Evolutionary conservation across 257 asterid genomes (phyloP).

Genomic region (Linaria vulgaris): DNA sequence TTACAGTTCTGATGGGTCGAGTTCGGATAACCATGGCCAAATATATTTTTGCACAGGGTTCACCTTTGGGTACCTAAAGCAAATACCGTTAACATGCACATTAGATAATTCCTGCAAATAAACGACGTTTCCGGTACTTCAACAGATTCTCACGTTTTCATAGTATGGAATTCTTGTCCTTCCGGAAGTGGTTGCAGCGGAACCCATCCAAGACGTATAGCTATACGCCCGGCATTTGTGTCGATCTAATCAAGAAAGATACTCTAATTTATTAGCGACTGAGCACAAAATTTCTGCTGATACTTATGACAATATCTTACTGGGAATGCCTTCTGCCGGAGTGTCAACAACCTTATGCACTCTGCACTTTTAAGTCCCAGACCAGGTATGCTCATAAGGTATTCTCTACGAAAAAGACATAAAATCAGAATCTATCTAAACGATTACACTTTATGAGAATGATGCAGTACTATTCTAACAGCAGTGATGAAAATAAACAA

Average conservation of each 20-base stretch:
- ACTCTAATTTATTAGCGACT: no score
- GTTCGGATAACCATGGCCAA: slow-evolving; percentile 51
- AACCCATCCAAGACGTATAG: slow-evolving; percentile 71
- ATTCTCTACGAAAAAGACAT: no score
- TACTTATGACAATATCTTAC: no score
- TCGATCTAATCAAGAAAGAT: slow-evolving; percentile 50
- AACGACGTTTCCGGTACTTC: neutral
- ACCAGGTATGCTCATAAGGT: no score
- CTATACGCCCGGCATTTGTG: slow-evolving; percentile 56
- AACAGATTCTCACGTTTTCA: slow-evolving; percentile 40
- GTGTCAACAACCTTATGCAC: no score
- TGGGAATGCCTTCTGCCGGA: no score
- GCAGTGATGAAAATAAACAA: neutral
- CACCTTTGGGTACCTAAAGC: slow-evolving; percentile 48
- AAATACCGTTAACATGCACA: neutral
- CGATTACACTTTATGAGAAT: neutral
- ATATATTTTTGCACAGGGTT: slow-evolving; percentile 51
- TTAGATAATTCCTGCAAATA: neutral
- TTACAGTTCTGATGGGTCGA: slow-evolving; percentile 29
- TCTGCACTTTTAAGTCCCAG: no score
- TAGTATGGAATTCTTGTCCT: slow-evolving; percentile 44
- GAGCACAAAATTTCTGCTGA: no score
- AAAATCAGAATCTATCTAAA: no score
- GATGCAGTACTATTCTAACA: neutral
- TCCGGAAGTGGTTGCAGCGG: slow-evolving; percentile 58